Evolutionary conservation across 129 eudicot genomes (phyloP).

Genomic region (Centella asiatica): DNA sequence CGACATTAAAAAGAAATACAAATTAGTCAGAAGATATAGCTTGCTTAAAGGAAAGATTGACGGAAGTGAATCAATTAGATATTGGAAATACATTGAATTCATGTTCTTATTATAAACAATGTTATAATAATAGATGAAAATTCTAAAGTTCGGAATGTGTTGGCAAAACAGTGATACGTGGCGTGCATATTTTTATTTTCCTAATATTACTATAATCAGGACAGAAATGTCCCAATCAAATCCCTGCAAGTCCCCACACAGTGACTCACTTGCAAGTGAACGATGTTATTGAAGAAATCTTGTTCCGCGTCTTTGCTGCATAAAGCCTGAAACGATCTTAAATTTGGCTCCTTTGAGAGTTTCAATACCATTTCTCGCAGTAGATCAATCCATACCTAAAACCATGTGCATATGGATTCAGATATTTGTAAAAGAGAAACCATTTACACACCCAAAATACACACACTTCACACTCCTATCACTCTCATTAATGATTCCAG

Average conservation of each 20-base stretch:
- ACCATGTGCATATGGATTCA: not conserved
- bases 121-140: too few relatives aligned
- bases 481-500: not conserved
- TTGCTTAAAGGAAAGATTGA: not conserved
- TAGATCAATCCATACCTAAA: conserved; percentile 86
- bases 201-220: too few relatives aligned
- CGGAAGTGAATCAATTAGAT: too few relatives aligned
- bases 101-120: too few relatives aligned
- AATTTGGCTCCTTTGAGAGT: conserved; percentile 46
- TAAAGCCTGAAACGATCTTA: conserved; percentile 41
- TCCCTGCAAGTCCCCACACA: not conserved
- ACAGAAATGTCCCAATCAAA: too few relatives aligned
- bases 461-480: not conserved
- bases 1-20: not conserved
- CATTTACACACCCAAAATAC: too few relatives aligned
- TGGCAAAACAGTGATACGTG: not conserved
- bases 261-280: conserved; percentile 63
- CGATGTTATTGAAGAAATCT: conserved; percentile 68
- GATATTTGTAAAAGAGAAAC: not conserved
- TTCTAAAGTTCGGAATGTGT: not conserved
- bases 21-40: too few relatives aligned
- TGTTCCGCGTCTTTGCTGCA: conserved; percentile 61
- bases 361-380: conserved; percentile 67
- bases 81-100: too few relatives aligned
- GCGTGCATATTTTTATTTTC: not conserved